Evolutionary conservation across 148 eudicot genomes (phyloP).

Genomic region (Euryodendron excelsum): DNA sequence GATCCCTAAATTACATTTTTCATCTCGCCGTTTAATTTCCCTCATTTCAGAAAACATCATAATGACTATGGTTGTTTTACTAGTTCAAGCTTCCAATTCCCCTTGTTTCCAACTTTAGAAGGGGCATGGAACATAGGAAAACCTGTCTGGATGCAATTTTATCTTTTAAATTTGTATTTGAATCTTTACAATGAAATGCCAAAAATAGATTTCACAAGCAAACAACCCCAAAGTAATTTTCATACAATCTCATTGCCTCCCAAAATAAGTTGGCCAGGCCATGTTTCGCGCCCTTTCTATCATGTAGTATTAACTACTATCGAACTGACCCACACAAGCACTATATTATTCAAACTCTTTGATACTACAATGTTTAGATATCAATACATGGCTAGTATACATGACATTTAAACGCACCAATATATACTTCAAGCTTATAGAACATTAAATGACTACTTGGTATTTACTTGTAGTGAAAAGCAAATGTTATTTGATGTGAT

Average conservation of each 20-base stretch:
- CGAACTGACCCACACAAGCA: background rate
- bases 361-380: background rate
- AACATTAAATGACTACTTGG: background rate
- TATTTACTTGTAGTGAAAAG: background rate
- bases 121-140: background rate
- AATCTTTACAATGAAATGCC: background rate
- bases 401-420: background rate
- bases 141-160: background rate
- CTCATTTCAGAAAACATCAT: background rate
- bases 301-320: background rate
- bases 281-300: background rate
- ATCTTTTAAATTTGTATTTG: background rate
- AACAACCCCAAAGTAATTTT: background rate
- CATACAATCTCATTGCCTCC: background rate
- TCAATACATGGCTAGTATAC: background rate
- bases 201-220: background rate
- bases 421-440: background rate
- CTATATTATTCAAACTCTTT: too few species aligned
- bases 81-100: background rate
- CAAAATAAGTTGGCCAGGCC: background rate
- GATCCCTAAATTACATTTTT: too few species aligned
- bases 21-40: background rate
- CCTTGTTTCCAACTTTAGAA: background rate
- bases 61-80: background rate
- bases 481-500: background rate